These are phyloP conservation scores for Papiliotrema nemorosa DNA, from an alignment of 1,284 basidiomycete genomes.

Conservation along the genomic window DNA sequence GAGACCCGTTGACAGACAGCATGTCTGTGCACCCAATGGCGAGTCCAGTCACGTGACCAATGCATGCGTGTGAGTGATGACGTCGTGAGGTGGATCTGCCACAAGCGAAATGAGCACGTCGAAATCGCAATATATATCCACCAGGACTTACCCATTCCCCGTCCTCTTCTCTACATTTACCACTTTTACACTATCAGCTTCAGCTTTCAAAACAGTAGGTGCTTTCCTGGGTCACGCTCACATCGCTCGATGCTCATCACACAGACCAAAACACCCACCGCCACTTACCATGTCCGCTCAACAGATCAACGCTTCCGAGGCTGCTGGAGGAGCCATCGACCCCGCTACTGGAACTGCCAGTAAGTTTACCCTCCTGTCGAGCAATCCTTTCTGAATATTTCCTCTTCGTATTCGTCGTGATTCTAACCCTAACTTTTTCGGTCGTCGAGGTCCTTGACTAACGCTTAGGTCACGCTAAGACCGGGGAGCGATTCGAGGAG, in stretches of 20 bases:
- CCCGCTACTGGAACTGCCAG: conserved; percentile 17
- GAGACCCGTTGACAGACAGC: too few species aligned
- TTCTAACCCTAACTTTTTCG: not conserved
- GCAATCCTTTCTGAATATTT: not conserved
- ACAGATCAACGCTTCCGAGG: not conserved
- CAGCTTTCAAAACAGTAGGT: too few species aligned
- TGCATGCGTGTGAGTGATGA: too few species aligned
- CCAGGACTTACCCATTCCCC: too few species aligned
- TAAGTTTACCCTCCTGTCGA: not conserved
- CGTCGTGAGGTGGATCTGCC: too few species aligned
- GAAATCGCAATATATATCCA: too few species aligned
- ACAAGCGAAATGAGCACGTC: too few species aligned
- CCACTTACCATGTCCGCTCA: conserved; percentile 8
- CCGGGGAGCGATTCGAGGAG: conserved; percentile 27
- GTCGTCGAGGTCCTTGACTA: not conserved
- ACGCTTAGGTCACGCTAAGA: conserved; percentile 32
- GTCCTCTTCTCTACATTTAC: not conserved
- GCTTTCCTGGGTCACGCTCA: too few species aligned
- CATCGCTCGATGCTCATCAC: too few species aligned
- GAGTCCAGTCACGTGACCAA: too few species aligned
- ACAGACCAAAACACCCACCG: not conserved
- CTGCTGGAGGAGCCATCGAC: conserved; percentile 25
- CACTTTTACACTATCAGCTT: too few species aligned
- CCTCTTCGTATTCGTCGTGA: not conserved
- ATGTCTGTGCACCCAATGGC: too few species aligned